These are phyloP conservation scores for Monosporascus sp. DNA, from an alignment of 2,329 filamentous ascomycete species.

Conservation along the genomic window DNA sequence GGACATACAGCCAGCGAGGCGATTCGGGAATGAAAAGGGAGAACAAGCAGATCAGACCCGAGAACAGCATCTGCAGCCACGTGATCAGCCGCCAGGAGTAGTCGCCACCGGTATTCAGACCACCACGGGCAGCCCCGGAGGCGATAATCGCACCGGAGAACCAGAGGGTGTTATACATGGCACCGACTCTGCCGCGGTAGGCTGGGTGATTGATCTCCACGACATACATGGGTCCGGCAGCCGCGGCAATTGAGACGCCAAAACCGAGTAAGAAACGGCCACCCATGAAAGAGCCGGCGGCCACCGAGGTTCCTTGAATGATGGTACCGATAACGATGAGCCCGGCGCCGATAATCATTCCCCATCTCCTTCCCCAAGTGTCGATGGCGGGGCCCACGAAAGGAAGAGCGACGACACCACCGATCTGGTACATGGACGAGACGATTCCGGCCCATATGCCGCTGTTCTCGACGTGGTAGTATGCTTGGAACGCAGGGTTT, in stretches of 20 bases:
- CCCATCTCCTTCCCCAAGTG: conserved; percentile 40
- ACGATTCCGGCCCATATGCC: conserved; percentile 46
- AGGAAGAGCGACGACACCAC: conserved; percentile 40
- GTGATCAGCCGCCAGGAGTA: conserved; percentile 37
- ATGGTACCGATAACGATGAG: conserved; percentile 41
- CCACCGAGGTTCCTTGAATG: conserved; percentile 37
- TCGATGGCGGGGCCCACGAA: conserved; percentile 43
- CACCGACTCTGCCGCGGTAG: conserved; percentile 37
- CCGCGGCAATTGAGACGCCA: conserved; percentile 41
- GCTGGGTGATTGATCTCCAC: conserved; percentile 43
- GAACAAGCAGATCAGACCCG: conserved; percentile 31
- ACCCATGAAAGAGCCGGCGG: conserved; percentile 40
- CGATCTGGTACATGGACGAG: conserved; percentile 41
- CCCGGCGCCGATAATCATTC: conserved; percentile 41
- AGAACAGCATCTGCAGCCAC: conserved; percentile 40
- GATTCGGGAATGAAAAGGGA: conserved; percentile 36
- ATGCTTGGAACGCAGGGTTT: conserved; percentile 34
- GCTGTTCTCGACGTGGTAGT: conserved; percentile 35
- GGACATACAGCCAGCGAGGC: conserved; percentile 36
- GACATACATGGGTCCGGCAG: conserved; percentile 43
- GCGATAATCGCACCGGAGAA: conserved; percentile 46
- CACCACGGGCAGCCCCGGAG: conserved; percentile 42
- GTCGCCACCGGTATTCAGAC: conserved; percentile 31
- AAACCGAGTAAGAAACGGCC: conserved; percentile 61
- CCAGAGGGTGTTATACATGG: conserved; percentile 41